phyloP scores from a whole-genome alignment of 2,329 filamentous ascomycete genomes.

The Colletotrichum cuscutae region DNA sequence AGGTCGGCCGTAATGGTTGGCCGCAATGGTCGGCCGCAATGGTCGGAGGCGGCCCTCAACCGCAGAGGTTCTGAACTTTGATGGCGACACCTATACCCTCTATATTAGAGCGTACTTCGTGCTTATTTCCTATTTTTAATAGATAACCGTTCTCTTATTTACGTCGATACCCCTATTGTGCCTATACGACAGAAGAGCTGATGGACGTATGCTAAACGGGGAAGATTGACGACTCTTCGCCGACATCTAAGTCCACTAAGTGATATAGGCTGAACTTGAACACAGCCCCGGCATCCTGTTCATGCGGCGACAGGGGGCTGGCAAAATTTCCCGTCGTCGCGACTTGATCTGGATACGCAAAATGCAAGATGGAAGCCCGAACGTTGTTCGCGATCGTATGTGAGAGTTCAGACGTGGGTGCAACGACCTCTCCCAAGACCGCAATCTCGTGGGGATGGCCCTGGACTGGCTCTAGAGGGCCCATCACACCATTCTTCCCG shows the following conservation, averaged over 20 bases:
- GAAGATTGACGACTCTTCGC: constrained; percentile 38
- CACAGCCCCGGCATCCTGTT: constrained; percentile 46
- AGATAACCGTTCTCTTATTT: too few species aligned
- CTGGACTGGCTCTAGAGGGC: constrained; percentile 38
- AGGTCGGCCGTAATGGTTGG: too few species aligned
- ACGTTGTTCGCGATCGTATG: constrained; percentile 46
- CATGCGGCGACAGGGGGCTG: constrained; percentile 12
- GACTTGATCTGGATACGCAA: constrained; percentile 58
- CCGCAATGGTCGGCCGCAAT: too few species aligned
- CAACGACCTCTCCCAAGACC: constrained; percentile 58
- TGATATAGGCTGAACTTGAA: constrained; percentile 62
- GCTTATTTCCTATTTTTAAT: too few species aligned
- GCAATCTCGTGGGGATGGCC: constrained; percentile 52
- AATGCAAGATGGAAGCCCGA: constrained; percentile 50
- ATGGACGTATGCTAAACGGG: not conserved
- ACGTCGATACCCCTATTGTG: too few species aligned
- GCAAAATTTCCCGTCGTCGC: constrained; percentile 64
- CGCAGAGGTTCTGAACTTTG: too few species aligned
- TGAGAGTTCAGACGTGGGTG: constrained; percentile 55
- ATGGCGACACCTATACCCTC: too few species aligned
- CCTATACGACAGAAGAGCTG: not conserved
- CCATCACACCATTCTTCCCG: constrained; percentile 47
- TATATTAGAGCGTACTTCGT: too few species aligned
- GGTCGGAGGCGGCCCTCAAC: too few species aligned
- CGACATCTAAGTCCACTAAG: constrained; percentile 52